These are phyloP conservation scores for Lumnitzera littorea DNA, from an alignment of 345 rosid genomes.

Conservation along the genomic window DNA sequence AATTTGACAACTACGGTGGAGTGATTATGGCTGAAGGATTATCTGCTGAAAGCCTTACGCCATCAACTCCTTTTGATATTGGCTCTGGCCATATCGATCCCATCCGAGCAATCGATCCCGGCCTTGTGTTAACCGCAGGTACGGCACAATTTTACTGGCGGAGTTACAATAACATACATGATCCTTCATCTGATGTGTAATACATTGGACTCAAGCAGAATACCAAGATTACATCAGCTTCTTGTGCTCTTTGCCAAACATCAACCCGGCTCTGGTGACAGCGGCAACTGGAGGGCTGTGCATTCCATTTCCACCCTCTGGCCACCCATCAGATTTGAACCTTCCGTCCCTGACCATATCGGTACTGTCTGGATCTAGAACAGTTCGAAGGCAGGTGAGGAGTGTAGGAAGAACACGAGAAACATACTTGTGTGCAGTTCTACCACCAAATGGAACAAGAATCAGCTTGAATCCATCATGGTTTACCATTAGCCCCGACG, in stretches of 20 bases:
- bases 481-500: slow-evolving; percentile 45
- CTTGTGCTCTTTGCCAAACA: slow-evolving; percentile 59
- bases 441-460: slow-evolving; percentile 57
- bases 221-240: slow-evolving; percentile 61
- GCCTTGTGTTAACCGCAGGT: slow-evolving; percentile 67
- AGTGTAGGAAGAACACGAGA: slow-evolving; percentile 46
- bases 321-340: slow-evolving; percentile 66
- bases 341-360: slow-evolving; percentile 72
- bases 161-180: too few species aligned
- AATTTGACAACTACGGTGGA: slow-evolving; percentile 42
- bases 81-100: slow-evolving; percentile 80
- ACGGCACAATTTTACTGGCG: too few species aligned
- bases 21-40: slow-evolving; percentile 45
- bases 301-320: slow-evolving; percentile 15
- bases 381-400: slow-evolving; percentile 44
- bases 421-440: slow-evolving; percentile 40
- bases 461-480: slow-evolving; percentile 46
- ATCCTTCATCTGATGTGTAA: neutral
- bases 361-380: slow-evolving; percentile 27
- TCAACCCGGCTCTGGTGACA: slow-evolving; percentile 22
- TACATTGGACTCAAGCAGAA: slow-evolving; percentile 24
- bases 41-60: slow-evolving; percentile 17
- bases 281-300: slow-evolving; percentile 52
- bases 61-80: slow-evolving; percentile 51
- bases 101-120: slow-evolving; percentile 62